Percentiles rank a stretch among this genome's conserved stretches.
Conservation (phyloP, 176 grass and related monocot genomes). For the Echinochloa phyllopogon region DNA sequence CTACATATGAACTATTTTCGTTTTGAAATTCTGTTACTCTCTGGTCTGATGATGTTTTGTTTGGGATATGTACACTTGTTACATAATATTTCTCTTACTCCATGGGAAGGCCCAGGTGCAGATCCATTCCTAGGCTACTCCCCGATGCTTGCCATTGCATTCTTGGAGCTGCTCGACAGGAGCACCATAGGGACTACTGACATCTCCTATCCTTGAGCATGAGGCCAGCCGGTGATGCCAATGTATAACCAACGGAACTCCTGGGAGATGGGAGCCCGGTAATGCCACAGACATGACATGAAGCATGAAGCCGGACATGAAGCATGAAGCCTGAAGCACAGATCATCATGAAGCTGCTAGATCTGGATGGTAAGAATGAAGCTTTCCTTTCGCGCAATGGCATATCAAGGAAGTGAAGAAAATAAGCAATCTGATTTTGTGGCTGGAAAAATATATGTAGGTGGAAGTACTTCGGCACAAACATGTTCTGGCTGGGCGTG, state of each 20-base stretch:
- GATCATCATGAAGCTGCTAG: slow-evolving; percentile 69
- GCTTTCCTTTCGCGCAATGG: too few species aligned
- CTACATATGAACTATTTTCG: too few species aligned
- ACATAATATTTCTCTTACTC: too few species aligned
- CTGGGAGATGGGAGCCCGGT: slow-evolving; percentile 3
- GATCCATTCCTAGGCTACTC: slow-evolving; percentile 71
- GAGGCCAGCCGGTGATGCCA: slow-evolving; percentile 3
- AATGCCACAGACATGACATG: too few species aligned
- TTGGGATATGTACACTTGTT: too few species aligned
- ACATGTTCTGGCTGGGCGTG: slow-evolving; percentile 88
- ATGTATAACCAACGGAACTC: slow-evolving; percentile 32
- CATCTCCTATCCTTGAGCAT: slow-evolving; percentile 23
- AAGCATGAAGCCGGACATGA: too few species aligned
- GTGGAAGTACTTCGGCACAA: slow-evolving; percentile 84
- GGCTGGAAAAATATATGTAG: slow-evolving; percentile 18
- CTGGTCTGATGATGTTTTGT: too few species aligned
- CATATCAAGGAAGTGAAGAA: too few species aligned
- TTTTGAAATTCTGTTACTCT: too few species aligned
- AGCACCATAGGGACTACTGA: slow-evolving; percentile 32
- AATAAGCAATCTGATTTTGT: slow-evolving; percentile 5
- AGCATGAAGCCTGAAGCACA: slow-evolving; percentile 88
- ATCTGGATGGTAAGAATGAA: too few species aligned
- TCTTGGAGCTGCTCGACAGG: slow-evolving; percentile 61
- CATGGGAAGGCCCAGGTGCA: slow-evolving; percentile 71
- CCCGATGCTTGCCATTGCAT: slow-evolving; percentile 54